Percentiles rank a stretch among this genome's conserved stretches.
These are phyloP conservation scores for Saturnispora kantuleensis DNA, from an alignment of 805 yeast species.

Conservation along the genomic window DNA sequence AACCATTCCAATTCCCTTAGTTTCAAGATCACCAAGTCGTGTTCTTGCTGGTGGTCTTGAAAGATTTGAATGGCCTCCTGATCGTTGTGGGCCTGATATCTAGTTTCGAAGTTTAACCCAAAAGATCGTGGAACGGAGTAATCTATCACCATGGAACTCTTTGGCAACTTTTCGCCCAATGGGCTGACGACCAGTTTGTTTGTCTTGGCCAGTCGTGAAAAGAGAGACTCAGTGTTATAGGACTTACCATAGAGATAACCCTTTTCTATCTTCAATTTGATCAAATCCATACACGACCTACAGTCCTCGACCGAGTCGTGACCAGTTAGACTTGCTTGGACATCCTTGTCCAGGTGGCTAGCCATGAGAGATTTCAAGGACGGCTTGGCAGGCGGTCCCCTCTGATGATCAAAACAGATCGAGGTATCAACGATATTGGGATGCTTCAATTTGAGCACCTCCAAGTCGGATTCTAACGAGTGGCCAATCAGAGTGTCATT, in stretches of 20 bases:
- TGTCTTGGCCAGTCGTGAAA: slow-evolving; percentile 26
- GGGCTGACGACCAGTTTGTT: slow-evolving; percentile 16
- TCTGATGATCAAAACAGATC: slow-evolving; percentile 61
- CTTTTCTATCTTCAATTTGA: slow-evolving; percentile 55
- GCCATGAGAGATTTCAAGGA: slow-evolving; percentile 63
- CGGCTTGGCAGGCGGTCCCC: slow-evolving; percentile 77
- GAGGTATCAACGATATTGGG: slow-evolving; percentile 76
- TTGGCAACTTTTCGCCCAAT: slow-evolving; percentile 20
- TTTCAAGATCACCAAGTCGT: slow-evolving; percentile 44
- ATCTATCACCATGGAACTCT: slow-evolving; percentile 21
- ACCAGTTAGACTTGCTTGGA: slow-evolving; percentile 59
- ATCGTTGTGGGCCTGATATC: slow-evolving; percentile 44
- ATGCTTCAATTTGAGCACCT: slow-evolving; percentile 62
- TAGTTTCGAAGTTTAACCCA: slow-evolving; percentile 21
- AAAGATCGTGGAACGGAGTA: slow-evolving; percentile 12
- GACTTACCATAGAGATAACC: slow-evolving; percentile 59
- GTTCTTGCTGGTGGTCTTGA: slow-evolving; percentile 26
- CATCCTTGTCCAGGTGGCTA: slow-evolving; percentile 42
- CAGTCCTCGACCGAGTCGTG: slow-evolving; percentile 90
- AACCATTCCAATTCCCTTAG: slow-evolving; percentile 50
- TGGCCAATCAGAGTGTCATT: slow-evolving; percentile 78
- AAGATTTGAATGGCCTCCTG: slow-evolving; percentile 43
- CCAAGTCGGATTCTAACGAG: slow-evolving; percentile 76
- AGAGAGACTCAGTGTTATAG: slow-evolving; percentile 33
- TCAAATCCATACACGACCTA: slow-evolving; percentile 64